Evolutionary conservation across 352 stramenopile species (phyloP).

Genomic region (Phytopythium oedochilum): DNA sequence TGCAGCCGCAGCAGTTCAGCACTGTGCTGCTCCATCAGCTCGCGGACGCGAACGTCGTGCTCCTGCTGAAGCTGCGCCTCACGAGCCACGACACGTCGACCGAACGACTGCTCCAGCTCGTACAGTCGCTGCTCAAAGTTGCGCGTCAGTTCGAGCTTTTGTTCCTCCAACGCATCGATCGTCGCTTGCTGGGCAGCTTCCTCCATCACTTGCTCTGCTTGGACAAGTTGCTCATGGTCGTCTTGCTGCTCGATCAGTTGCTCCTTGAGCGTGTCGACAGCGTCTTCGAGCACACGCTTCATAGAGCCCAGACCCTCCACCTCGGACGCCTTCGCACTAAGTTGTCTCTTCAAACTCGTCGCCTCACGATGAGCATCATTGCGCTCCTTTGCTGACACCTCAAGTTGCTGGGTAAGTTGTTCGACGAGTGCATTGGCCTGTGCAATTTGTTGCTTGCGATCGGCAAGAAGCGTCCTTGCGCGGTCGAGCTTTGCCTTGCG

Average conservation of each 20-base stretch:
- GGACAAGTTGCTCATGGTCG: conserved; percentile 11
- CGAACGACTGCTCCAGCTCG: conserved; percentile 27
- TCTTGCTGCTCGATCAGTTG: conserved; percentile 17
- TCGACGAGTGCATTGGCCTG: conserved; percentile 4
- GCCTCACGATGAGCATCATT: conserved; percentile 1
- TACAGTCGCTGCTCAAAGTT: conserved; percentile 19
- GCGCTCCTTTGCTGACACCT: conserved; percentile 3
- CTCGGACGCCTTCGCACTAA: conserved; percentile 15
- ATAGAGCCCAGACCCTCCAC: conserved; percentile 11
- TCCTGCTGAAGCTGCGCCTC: conserved; percentile 34
- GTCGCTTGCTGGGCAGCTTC: conserved; percentile 5
- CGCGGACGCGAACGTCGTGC: conserved; percentile 23
- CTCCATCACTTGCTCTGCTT: conserved; percentile 10
- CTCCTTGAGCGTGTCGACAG: conserved; percentile 8
- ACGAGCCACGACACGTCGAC: conserved; percentile 21
- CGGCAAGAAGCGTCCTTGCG: conserved; percentile 1
- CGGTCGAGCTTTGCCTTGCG: conserved; percentile 47
- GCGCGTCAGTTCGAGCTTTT: conserved; percentile 13
- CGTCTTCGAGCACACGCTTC: conserved; percentile 13
- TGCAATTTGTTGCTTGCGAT: conserved; percentile 18
- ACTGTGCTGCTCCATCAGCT: conserved; percentile 38
- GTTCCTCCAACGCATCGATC: conserved; percentile 17
- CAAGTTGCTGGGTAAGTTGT: conserved; percentile 11
- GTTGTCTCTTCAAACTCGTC: conserved; percentile 5
- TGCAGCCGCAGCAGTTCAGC: conserved; percentile 25